These are phyloP conservation scores for Exophiala alcalophila DNA, from an alignment of 2,329 filamentous ascomycete species.

Conservation along the genomic window DNA sequence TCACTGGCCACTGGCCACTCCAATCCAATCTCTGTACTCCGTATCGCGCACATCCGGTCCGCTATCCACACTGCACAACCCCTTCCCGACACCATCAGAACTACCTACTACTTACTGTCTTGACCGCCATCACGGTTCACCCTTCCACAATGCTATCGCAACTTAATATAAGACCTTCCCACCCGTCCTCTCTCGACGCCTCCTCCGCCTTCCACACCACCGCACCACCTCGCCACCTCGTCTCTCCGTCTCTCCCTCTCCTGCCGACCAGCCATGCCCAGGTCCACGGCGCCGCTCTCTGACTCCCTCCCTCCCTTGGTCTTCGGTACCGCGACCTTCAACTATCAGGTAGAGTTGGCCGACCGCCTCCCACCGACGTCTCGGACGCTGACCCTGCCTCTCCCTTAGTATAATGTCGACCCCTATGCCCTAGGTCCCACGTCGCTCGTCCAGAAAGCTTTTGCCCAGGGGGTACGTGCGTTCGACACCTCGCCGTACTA, in stretches of 20 bases:
- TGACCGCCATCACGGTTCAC: conserved; percentile 1
- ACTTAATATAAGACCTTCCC: too few species aligned
- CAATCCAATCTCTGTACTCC: too few species aligned
- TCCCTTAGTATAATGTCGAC: conserved; percentile 45
- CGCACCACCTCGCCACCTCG: background rate
- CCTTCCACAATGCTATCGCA: conserved; percentile 2
- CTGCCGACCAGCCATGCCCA: conserved; percentile 20
- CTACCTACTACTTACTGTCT: background rate
- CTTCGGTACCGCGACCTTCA: conserved; percentile 51
- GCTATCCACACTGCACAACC: background rate
- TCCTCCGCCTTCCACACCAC: background rate
- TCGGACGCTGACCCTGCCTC: conserved; percentile 48
- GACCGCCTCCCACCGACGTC: conserved; percentile 39
- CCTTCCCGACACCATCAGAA: background rate
- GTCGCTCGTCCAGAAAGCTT: conserved; percentile 47
- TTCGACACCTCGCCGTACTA: conserved; percentile 57
- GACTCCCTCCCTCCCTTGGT: conserved; percentile 45
- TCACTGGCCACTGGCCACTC: too few species aligned
- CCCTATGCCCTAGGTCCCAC: conserved; percentile 50
- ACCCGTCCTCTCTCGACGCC: too few species aligned
- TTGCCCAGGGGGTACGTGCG: conserved; percentile 48
- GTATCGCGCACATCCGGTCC: too few species aligned
- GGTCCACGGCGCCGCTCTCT: conserved; percentile 34
- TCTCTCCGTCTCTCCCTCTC: conserved; percentile 6
- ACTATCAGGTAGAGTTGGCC: conserved; percentile 37